A percentile compares a stretch with the other conserved stretches of the same genome.
Evolutionary conservation across 768 basidiomycete species (phyloP).

Genomic region (Leccinum longicurvipes): DNA sequence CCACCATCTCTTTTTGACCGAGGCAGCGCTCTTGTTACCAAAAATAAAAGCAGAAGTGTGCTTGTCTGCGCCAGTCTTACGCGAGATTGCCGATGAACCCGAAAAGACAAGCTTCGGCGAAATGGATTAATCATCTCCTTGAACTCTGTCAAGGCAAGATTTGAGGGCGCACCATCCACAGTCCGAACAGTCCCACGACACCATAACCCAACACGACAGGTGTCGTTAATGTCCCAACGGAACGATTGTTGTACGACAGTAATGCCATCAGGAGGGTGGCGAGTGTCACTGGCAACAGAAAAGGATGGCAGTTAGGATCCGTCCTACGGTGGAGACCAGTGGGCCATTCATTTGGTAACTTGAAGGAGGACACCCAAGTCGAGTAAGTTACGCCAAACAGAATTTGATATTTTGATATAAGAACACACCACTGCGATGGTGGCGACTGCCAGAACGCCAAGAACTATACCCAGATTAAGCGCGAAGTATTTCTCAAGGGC

Average conservation of each 20-base stretch:
- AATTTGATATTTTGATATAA: conserved; percentile 4
- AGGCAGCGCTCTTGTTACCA: conserved; percentile 67
- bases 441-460: conserved; percentile 52
- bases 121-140: conserved; percentile 12
- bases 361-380: neutral
- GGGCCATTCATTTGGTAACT: conserved; percentile 45
- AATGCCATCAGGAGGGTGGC: conserved; percentile 56
- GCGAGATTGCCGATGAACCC: conserved; percentile 52
- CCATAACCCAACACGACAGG: conserved; percentile 48
- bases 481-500: conserved; percentile 68
- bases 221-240: conserved; percentile 55
- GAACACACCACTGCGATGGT: conserved; percentile 55
- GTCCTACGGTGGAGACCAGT: conserved; percentile 29
- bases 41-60: conserved; percentile 78
- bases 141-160: conserved; percentile 12
- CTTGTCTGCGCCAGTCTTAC: conserved; percentile 79
- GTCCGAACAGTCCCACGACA: conserved; percentile 59
- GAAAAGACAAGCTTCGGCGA: conserved; percentile 56
- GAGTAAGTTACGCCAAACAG: conserved; percentile 3
- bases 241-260: conserved; percentile 59
- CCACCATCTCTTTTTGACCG: conserved; percentile 57
- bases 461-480: conserved; percentile 60
- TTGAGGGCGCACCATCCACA: conserved; percentile 60
- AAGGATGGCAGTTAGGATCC: conserved; percentile 47
- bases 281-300: conserved; percentile 58